Percentiles rank a stretch among this genome's conserved stretches.
phyloP scores from a whole-genome alignment of 441 rosid species.

The Capsella rubella region DNA sequence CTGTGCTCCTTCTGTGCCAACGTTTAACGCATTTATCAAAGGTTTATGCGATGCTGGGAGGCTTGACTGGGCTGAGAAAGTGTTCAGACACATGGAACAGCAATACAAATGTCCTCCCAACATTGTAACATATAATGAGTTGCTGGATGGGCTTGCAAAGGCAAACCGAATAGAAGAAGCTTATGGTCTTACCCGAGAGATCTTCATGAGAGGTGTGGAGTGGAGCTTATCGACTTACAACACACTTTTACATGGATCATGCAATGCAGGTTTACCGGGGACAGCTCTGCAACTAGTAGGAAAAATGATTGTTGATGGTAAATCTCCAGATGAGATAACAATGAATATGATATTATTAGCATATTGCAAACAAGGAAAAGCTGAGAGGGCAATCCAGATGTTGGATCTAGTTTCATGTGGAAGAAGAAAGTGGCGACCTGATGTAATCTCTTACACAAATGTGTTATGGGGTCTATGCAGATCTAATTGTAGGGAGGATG shows the following conservation, averaged over 20 bases:
- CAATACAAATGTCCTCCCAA: constrained; percentile 62
- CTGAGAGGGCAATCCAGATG: constrained; percentile 53
- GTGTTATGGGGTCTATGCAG: constrained; percentile 73
- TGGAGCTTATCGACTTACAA: constrained; percentile 70
- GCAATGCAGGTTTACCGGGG: constrained; percentile 55
- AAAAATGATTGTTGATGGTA: constrained; percentile 66
- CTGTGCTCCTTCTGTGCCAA: constrained; percentile 69
- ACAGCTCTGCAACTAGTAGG: constrained; percentile 64
- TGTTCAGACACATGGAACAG: constrained; percentile 60
- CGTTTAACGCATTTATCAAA: constrained; percentile 73
- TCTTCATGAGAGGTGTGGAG: constrained; percentile 54
- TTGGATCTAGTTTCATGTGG: constrained; percentile 49
- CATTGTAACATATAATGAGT: constrained; percentile 70
- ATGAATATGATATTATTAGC: constrained; percentile 60
- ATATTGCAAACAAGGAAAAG: constrained; percentile 61
- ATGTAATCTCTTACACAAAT: constrained; percentile 64
- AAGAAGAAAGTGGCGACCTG: constrained; percentile 64
- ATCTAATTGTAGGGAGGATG: constrained; percentile 59
- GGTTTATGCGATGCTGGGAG: constrained; percentile 71
- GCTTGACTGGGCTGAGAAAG: constrained; percentile 65
- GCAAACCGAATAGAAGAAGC: constrained; percentile 57
- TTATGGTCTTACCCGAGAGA: constrained; percentile 55
- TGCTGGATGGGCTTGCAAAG: constrained; percentile 66
- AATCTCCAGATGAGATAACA: constrained; percentile 66
- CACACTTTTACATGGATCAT: constrained; percentile 68